A percentile compares a stretch with the other conserved stretches of the same genome.
These are phyloP conservation scores for Auxenochlorella pyrenoidosa DNA, from an alignment of 139 green algal species.

Conservation along the genomic window DNA sequence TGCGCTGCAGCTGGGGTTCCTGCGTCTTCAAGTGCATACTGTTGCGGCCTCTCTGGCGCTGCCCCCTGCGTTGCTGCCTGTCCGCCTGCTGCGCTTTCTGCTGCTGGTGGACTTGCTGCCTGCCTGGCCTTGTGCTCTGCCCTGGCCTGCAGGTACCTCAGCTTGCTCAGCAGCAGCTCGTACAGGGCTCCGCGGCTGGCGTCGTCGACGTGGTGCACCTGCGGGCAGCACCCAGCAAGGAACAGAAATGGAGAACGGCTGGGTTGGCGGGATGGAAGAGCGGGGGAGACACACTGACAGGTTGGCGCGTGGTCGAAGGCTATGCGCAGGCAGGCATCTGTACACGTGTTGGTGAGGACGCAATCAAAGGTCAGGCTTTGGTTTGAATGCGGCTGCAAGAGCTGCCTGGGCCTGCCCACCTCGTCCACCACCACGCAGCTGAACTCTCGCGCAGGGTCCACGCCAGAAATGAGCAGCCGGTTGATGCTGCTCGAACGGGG, in stretches of 20 bases:
- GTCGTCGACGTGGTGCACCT: conserved; percentile 57
- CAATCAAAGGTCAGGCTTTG: no score
- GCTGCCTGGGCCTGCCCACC: background rate
- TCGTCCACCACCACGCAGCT: conserved; percentile 40
- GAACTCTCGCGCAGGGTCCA: background rate
- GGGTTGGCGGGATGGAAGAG: no score
- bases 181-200: conserved; percentile 85
- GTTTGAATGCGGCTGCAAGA: no score
- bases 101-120: background rate
- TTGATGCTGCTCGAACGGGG: conserved; percentile 30
- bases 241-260: no score
- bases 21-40: background rate
- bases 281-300: no score
- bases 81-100: background rate
- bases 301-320: no score
- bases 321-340: no score
- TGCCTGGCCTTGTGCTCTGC: background rate
- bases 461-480: conserved; percentile 22
- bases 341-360: no score
- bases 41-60: background rate
- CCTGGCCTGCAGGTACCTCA: conserved; percentile 54
- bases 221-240: no score
- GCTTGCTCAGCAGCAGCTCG: conserved; percentile 96
- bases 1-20: background rate
- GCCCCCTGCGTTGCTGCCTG: no score